A percentile compares a stretch with the other conserved stretches of the same genome.
phyloP scores from a whole-genome alignment of 306 rosid genomes.

The barrel medic (Medicago truncatula) region MtrunA17r5.0-ANR NC_053048.1:1876001-1876500 shows the following conservation, averaged over 20 bases:
- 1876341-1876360: neutral
- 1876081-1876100: slow-evolving; percentile 48
- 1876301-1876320: neutral
- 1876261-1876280: neutral
- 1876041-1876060: slow-evolving; percentile 1
- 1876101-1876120: slow-evolving; percentile 89
- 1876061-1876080: slow-evolving; percentile 35
- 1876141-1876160: slow-evolving; percentile 60
- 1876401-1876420: neutral
- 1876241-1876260: neutral
- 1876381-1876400: neutral
- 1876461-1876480: neutral
- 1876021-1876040: neutral
- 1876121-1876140: slow-evolving; percentile 56
- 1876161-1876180: slow-evolving; percentile 83
- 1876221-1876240: slow-evolving; percentile 12
- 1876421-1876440: neutral
- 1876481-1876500: neutral
- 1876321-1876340: neutral
- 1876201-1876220: slow-evolving; percentile 57
- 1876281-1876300: neutral
- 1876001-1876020: neutral
- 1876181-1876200: slow-evolving; percentile 94
- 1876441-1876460: no score
- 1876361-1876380: slow-evolving; percentile 18